A percentile compares a stretch with the other conserved stretches of the same genome.
Conservation (phyloP, 768 basidiomycete species). For the Botryobasidium botryosum region DNA sequence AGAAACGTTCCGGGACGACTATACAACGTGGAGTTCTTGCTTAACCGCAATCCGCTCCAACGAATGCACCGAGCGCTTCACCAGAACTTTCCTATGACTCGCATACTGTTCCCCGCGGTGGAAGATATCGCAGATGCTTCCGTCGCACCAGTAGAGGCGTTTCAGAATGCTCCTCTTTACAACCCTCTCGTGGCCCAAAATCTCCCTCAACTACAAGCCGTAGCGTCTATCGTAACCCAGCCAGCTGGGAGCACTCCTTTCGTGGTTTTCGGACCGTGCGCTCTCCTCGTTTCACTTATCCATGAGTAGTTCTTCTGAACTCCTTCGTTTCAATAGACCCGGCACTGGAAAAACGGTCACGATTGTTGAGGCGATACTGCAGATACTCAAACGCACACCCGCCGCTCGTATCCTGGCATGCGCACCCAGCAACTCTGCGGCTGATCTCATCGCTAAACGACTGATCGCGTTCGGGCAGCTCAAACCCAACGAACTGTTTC, state of each 20-base stretch:
- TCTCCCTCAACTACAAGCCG: conserved; percentile 31
- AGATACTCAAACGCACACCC: not conserved
- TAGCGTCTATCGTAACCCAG: conserved; percentile 29
- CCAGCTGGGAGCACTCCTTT: conserved; percentile 36
- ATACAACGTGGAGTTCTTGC: not conserved
- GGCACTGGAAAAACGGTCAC: conserved; percentile 9
- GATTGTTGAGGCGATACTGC: conserved; percentile 9
- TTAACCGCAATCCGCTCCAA: not conserved
- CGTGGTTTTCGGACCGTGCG: conserved; percentile 46
- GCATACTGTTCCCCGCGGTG: no score
- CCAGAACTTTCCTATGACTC: no score
- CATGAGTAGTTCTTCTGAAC: not conserved
- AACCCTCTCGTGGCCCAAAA: no score
- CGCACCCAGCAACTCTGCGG: conserved; percentile 9
- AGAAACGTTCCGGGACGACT: not conserved
- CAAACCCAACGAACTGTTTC: no score
- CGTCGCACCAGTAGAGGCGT: no score
- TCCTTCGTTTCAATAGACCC: not conserved
- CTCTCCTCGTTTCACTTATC: not conserved
- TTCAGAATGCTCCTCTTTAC: no score
- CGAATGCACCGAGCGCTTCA: not conserved
- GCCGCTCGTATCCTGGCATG: conserved; percentile 5
- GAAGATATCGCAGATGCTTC: no score
- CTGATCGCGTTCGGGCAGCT: no score
- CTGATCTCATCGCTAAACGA: conserved; percentile 5